Evolutionary conservation across 148 eudicot genomes (phyloP).

Genomic region (Bassia scoparia): DNA sequence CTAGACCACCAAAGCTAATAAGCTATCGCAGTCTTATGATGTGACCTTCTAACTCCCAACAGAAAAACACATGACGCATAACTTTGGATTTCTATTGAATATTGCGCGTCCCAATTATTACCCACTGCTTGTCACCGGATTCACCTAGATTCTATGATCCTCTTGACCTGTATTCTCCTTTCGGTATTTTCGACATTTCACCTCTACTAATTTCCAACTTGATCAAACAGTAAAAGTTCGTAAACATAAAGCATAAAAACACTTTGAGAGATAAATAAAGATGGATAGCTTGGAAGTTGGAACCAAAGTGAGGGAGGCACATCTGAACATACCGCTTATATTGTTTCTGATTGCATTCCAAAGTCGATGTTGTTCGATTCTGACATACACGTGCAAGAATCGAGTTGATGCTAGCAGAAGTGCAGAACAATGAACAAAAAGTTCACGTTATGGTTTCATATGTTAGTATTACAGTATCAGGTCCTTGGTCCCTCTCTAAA

Average conservation of each 20-base stretch:
- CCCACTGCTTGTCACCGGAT: background rate
- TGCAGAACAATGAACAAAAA: conserved; percentile 1
- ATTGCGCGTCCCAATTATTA: background rate
- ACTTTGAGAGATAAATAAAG: no score
- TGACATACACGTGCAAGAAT: background rate
- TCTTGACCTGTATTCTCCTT: no score
- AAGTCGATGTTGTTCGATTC: background rate
- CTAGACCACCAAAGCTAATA: conserved; percentile 3
- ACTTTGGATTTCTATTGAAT: background rate
- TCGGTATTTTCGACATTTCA: background rate
- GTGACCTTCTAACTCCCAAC: conserved; percentile 15
- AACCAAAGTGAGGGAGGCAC: background rate
- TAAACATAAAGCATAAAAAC: no score
- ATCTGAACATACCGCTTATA: background rate
- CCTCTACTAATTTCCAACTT: background rate
- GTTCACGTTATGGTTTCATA: background rate
- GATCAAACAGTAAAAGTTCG: no score
- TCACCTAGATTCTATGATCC: background rate
- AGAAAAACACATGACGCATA: conserved; percentile 5
- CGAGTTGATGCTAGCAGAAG: background rate
- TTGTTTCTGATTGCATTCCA: background rate
- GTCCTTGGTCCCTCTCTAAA: conserved; percentile 1
- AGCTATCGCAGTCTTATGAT: conserved; percentile 4
- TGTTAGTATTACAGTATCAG: background rate
- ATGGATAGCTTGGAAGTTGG: no score